Percentiles rank a stretch among this genome's conserved stretches.
These are phyloP conservation scores for Rubroboletus pulcherrimus DNA, from an alignment of 768 basidiomycete genomes.

Conservation along the genomic window DNA sequence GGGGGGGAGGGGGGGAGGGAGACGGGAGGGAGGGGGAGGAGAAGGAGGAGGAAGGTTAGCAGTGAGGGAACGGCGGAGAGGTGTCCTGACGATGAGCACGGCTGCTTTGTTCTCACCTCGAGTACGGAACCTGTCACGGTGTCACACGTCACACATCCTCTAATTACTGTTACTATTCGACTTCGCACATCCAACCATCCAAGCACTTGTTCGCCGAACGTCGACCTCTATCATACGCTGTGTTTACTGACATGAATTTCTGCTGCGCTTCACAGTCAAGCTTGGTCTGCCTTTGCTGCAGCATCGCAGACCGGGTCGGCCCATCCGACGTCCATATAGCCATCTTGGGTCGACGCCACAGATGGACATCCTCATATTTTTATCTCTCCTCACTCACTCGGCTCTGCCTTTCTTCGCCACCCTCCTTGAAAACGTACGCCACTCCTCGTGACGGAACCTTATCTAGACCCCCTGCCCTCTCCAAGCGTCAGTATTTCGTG, in stretches of 20 bases:
- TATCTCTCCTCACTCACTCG: background rate
- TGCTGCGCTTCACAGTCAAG: no score
- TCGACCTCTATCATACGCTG: background rate
- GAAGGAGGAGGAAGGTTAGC: background rate
- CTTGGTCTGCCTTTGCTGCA: background rate
- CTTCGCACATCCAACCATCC: background rate
- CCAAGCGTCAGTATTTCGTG: background rate
- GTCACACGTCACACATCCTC: constrained; percentile 16
- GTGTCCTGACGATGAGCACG: constrained; percentile 9
- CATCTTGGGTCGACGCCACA: constrained; percentile 18
- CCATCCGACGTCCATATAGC: constrained; percentile 10
- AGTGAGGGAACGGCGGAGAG: constrained; percentile 9
- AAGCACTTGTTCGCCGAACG: background rate
- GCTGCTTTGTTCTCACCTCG: constrained; percentile 26
- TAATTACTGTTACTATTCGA: background rate
- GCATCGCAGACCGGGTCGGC: background rate
- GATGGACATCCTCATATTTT: constrained; percentile 6
- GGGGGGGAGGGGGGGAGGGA: no score
- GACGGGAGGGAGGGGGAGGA: no score
- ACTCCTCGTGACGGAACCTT: background rate
- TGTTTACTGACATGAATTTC: background rate
- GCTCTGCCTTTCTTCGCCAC: background rate
- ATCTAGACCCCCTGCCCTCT: background rate
- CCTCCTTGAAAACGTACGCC: background rate
- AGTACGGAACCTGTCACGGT: constrained; percentile 15